Conservation (phyloP, 805 yeast genomes). For the Myxozyma geophila region DNA sequence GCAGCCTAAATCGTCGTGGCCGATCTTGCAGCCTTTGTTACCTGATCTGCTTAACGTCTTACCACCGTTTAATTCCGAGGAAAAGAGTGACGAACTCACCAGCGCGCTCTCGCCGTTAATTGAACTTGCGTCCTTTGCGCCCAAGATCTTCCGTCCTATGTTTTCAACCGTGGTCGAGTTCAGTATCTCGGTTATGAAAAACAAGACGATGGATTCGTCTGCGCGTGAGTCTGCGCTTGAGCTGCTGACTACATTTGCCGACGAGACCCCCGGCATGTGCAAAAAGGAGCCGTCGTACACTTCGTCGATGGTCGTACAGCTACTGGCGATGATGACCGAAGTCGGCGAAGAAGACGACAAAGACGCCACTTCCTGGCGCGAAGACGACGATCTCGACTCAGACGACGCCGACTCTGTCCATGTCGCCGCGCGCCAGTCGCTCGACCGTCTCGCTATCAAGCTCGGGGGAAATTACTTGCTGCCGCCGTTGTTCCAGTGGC, state of each 20-base stretch:
- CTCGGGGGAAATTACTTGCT: constrained; percentile 84
- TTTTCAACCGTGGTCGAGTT: constrained; percentile 87
- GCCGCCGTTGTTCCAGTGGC: constrained; percentile 79
- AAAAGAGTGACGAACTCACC: constrained; percentile 80
- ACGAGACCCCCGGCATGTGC: constrained; percentile 95
- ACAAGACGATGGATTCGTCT: constrained; percentile 74
- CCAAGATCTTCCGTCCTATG: constrained; percentile 90
- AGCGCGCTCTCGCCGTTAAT: constrained; percentile 87
- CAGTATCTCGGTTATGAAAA: constrained; percentile 79
- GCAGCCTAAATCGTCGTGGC: constrained; percentile 80
- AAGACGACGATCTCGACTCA: constrained; percentile 74
- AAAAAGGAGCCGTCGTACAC: constrained; percentile 75
- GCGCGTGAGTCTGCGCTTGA: constrained; percentile 89
- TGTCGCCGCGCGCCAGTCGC: constrained; percentile 91
- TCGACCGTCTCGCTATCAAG: constrained; percentile 85
- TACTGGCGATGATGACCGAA: constrained; percentile 87
- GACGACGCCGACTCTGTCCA: constrained; percentile 86
- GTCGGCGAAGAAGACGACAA: constrained; percentile 80
- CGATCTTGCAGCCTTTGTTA: constrained; percentile 70
- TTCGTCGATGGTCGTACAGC: constrained; percentile 68
- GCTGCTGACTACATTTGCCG: constrained; percentile 85
- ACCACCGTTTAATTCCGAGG: constrained; percentile 78
- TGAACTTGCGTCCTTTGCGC: constrained; percentile 90
- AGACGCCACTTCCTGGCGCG: constrained; percentile 77
- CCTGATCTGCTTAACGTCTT: constrained; percentile 85